Evolutionary conservation across 1,284 basidiomycete genomes (phyloP).

Genomic region (Prillingera fragicola): DNA sequence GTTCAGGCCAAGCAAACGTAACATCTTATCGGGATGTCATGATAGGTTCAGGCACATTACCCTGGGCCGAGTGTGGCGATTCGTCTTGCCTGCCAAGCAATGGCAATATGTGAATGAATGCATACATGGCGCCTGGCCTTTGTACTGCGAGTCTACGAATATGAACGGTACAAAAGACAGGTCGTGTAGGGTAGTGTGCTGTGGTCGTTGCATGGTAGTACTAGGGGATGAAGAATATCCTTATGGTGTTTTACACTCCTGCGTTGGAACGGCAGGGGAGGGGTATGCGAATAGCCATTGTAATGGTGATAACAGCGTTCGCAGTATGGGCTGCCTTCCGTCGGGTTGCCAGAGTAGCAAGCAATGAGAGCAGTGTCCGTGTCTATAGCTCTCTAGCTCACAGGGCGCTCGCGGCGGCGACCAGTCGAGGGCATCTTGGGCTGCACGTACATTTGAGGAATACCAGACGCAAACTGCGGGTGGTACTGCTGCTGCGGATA

Average conservation of each 20-base stretch:
- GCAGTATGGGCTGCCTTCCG: background rate
- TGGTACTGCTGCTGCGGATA: conserved; percentile 1
- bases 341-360: too few relatives aligned
- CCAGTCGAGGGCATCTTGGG: conserved; percentile 9
- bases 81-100: too few relatives aligned
- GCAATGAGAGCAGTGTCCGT: background rate
- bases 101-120: too few relatives aligned
- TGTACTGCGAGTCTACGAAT: background rate
- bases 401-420: conserved; percentile 18
- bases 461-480: background rate
- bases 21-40: too few relatives aligned
- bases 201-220: too few relatives aligned
- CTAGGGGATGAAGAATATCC: too few relatives aligned
- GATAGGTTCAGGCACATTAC: too few relatives aligned
- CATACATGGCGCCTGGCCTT: conserved; percentile 7
- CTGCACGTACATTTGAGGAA: conserved; percentile 15
- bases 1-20: too few relatives aligned
- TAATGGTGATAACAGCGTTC: background rate
- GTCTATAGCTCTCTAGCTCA: conserved; percentile 5
- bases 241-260: background rate
- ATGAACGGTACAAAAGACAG: background rate
- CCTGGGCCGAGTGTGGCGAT: too few relatives aligned
- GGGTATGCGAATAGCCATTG: background rate
- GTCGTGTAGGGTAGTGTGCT: background rate
- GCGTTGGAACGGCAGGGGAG: background rate